phyloP scores from a whole-genome alignment of 2,329 filamentous ascomycete genomes.

The Venturia effusa region DNA sequence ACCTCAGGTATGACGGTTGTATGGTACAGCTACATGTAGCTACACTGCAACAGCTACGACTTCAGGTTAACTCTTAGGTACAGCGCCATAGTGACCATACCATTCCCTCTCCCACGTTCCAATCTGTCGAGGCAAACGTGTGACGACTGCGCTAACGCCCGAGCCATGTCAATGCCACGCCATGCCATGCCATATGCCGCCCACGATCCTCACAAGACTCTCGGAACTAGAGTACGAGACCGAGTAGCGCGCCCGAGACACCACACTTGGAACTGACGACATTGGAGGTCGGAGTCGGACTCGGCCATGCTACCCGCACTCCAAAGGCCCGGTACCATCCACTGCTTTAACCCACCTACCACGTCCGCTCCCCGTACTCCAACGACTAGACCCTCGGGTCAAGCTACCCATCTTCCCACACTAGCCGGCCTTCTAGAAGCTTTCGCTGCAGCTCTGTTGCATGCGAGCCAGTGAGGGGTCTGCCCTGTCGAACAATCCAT shows the following conservation, averaged over 20 bases:
- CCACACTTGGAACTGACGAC: not conserved
- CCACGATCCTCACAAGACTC: too few species aligned
- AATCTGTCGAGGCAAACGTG: too few species aligned
- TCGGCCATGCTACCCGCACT: not conserved
- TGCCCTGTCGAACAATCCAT: not conserved
- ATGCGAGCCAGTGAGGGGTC: not conserved
- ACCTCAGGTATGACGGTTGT: too few species aligned
- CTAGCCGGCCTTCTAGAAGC: not conserved
- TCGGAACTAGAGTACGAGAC: not conserved
- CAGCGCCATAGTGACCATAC: not conserved
- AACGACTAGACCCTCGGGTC: not conserved
- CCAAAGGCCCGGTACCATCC: not conserved
- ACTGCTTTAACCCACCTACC: not conserved
- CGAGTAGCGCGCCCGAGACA: not conserved
- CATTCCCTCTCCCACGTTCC: too few species aligned
- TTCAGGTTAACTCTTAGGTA: too few species aligned
- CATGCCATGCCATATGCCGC: not conserved
- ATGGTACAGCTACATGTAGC: too few species aligned
- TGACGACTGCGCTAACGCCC: not conserved
- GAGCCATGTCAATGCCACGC: too few species aligned
- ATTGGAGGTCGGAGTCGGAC: too few species aligned
- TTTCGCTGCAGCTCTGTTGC: not conserved
- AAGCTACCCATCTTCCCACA: not conserved
- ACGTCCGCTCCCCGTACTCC: not conserved
- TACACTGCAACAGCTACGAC: too few species aligned